Evolutionary conservation across 1,284 basidiomycete species (phyloP), one percentile per base, ranked within the genome.

Genomic region (Ganoderma boninense): DNA sequence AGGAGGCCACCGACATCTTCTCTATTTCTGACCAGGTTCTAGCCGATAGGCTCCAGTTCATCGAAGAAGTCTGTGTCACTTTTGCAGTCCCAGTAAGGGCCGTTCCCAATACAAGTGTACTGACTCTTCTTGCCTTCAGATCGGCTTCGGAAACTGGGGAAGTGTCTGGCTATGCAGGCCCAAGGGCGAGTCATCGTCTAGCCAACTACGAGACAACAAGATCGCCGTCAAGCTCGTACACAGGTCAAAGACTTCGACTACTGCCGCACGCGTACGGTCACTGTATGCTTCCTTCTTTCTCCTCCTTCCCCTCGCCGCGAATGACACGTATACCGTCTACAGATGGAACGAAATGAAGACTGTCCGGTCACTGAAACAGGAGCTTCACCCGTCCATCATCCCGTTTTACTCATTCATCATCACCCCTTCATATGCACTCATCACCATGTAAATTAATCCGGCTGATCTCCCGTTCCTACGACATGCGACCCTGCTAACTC

Each of bases 341-440:
- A 93, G 92, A 83, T 97, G 94, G 95, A 95, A 95, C 78, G 95
- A 97, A 84, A 96, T 97, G 95, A 96, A 96, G 86, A 93, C 97
- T 74, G 91, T 97, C 73, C 87, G 92, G 73, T 84, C 90, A 14
- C 90, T 97, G 79, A 93, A 92, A 81, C 82, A 90, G 64, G 92
- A 95, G 77, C 90, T 92, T 10, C 96, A 98, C 80, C 95, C 95
- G 0, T 94, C 94, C 72, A 92, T 98, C 79, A 93, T 98, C 74
- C 89, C 90, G 10, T 97, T 98, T 81, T 92, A 96, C 76, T 93
- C 94, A 4, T 97, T 98, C 85, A 91, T 97, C 78, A 95, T 98
- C 75, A 96, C 95, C 0, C 95, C 95, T 3, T 92, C 90, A 43
- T 97, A 94, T 82, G 95, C 95, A 59, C 85, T 95, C 72, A 93